Evolutionary conservation across 2,329 filamentous ascomycete genomes (phyloP).

Genomic region (Colletotrichum karsti): DNA sequence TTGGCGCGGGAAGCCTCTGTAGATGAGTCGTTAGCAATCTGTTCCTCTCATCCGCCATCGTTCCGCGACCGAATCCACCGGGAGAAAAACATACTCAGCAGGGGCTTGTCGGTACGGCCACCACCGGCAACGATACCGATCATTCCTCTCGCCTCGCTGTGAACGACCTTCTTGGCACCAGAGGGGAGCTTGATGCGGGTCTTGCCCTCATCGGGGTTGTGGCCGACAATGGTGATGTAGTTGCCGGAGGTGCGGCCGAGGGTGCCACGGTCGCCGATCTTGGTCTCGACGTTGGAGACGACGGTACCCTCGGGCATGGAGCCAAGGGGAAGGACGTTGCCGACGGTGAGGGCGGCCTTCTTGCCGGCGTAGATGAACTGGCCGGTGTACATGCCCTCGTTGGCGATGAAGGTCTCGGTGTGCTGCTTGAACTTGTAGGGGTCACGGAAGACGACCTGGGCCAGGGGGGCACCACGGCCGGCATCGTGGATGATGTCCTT

Average conservation of each 20-base stretch:
- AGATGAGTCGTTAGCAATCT: conserved; percentile 46
- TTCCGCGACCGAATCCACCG: background rate
- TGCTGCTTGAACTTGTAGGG: conserved; percentile 98
- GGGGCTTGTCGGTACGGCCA: conserved; percentile 99
- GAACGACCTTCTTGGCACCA: conserved; percentile 98
- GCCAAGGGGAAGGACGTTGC: conserved; percentile 94
- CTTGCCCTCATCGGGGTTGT: conserved; percentile 99
- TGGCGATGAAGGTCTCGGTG: conserved; percentile 99
- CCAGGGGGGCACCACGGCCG: conserved; percentile 96
- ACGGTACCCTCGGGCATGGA: conserved; percentile 99
- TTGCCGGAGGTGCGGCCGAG: conserved; percentile 98
- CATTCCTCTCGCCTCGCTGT: conserved; percentile 94
- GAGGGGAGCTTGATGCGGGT: conserved; percentile 99
- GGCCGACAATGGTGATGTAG: conserved; percentile 97
- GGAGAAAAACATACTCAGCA: conserved; percentile 77
- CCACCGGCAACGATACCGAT: conserved; percentile 99
- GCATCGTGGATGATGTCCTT: conserved; percentile 99
- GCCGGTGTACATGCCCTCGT: conserved; percentile 99
- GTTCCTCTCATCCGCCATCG: background rate
- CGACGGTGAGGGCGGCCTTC: conserved; percentile 95
- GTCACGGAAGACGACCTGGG: conserved; percentile 96
- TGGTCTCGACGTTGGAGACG: conserved; percentile 99
- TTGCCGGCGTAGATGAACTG: conserved; percentile 99
- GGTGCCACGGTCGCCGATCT: conserved; percentile 94
- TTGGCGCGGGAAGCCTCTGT: conserved; percentile 98